A percentile compares a stretch with the other conserved stretches of the same genome.
These are phyloP conservation scores for Tolypocladium paradoxum DNA, from an alignment of 2,329 filamentous ascomycete species.

Conservation along the genomic window DNA sequence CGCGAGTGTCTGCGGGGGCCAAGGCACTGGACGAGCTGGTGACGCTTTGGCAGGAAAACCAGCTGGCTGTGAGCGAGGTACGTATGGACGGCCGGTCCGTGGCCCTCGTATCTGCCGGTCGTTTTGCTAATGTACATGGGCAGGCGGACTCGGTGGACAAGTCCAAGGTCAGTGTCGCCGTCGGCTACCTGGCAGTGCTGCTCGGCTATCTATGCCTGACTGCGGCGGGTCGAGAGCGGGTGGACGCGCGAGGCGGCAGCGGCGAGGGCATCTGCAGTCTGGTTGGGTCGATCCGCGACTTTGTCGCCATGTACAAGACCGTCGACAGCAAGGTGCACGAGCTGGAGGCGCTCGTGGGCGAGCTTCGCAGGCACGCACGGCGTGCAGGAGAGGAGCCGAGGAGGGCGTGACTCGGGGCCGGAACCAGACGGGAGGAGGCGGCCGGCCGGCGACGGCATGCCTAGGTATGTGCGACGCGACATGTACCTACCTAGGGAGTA, in stretches of 20 bases:
- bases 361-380: constrained; percentile 15
- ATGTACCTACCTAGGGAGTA: not conserved
- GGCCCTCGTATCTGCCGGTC: no score
- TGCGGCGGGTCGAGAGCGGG: constrained; percentile 29
- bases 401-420: not conserved
- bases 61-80: constrained; percentile 58
- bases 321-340: constrained; percentile 33
- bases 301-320: constrained; percentile 39
- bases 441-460: not conserved
- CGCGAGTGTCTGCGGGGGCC: constrained; percentile 31
- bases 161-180: constrained; percentile 67
- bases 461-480: not conserved
- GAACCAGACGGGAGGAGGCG: not conserved
- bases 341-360: constrained; percentile 26
- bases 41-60: constrained; percentile 55
- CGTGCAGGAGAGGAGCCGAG: not conserved
- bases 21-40: constrained; percentile 48
- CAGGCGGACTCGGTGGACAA: constrained; percentile 64
- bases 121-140: not conserved
- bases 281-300: constrained; percentile 42
- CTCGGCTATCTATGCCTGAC: constrained; percentile 69
- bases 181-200: constrained; percentile 77
- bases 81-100: constrained; percentile 14
- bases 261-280: constrained; percentile 32
- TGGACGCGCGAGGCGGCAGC: constrained; percentile 30